Conservation (phyloP, 257 asterid genomes). For the Plantago major region DNA sequence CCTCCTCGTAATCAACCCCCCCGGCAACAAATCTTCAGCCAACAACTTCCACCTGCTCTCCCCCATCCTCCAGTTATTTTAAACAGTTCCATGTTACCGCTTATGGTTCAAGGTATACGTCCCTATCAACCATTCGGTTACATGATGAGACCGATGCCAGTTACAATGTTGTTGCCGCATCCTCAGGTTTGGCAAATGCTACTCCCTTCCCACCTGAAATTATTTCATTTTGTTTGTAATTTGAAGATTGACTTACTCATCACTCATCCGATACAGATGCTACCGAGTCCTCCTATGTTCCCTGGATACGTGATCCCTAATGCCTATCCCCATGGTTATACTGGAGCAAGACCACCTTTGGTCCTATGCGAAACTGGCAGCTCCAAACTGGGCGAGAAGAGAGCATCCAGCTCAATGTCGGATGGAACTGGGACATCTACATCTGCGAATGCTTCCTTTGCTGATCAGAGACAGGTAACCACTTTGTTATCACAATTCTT, state of each 20-base stretch:
- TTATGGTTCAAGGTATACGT: slow-evolving; percentile 46
- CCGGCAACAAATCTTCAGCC: slow-evolving; percentile 47
- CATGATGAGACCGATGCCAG: slow-evolving; percentile 35
- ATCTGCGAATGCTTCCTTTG: slow-evolving; percentile 63
- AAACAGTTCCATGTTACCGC: slow-evolving; percentile 24
- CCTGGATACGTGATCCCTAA: slow-evolving; percentile 34
- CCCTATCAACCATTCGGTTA: slow-evolving; percentile 12
- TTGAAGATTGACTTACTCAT: not conserved
- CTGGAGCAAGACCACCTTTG: too few species aligned
- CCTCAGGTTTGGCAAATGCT: slow-evolving; percentile 37
- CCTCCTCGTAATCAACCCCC: slow-evolving; percentile 42
- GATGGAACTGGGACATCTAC: slow-evolving; percentile 59
- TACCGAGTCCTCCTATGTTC: slow-evolving; percentile 36
- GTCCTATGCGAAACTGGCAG: too few species aligned
- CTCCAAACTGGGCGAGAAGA: too few species aligned
- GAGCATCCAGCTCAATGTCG: slow-evolving; percentile 31
- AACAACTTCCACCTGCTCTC: slow-evolving; percentile 45
- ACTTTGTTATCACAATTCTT: not conserved
- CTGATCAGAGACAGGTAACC: slow-evolving; percentile 63
- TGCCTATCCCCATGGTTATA: slow-evolving; percentile 28
- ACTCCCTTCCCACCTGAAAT: not conserved
- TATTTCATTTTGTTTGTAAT: not conserved
- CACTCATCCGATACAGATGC: slow-evolving; percentile 23
- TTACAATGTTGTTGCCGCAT: slow-evolving; percentile 33
- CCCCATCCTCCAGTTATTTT: slow-evolving; percentile 42